Conservation (phyloP, 768 basidiomycete species). For the Agaricus bisporus region DNA sequence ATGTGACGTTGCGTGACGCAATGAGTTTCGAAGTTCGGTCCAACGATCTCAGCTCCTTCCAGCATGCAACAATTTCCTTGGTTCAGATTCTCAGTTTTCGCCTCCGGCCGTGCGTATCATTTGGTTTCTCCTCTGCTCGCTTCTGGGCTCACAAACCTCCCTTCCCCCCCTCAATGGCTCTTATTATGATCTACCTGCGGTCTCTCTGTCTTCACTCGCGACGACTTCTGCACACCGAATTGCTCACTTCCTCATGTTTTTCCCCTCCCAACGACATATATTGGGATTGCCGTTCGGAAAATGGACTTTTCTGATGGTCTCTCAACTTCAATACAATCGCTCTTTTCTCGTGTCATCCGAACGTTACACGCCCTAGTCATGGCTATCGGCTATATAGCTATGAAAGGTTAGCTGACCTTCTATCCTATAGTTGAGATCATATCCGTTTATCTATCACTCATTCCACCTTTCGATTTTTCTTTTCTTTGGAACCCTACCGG, state of each 20-base stretch:
- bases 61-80: conserved; percentile 51
- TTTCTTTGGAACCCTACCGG: conserved; percentile 6
- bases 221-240: neutral
- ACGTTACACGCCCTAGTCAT: conserved; percentile 32
- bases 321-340: too few relatives aligned
- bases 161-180: conserved; percentile 3
- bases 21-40: neutral
- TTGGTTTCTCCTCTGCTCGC: conserved; percentile 2
- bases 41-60: neutral
- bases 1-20: conserved; percentile 1
- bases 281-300: too few relatives aligned
- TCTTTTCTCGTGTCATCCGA: neutral
- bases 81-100: conserved; percentile 42
- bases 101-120: conserved; percentile 40
- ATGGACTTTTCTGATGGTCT: too few relatives aligned
- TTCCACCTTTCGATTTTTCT: conserved; percentile 5
- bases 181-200: neutral
- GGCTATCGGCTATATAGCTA: conserved; percentile 49
- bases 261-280: too few relatives aligned
- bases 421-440: conserved; percentile 11
- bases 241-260: neutral
- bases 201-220: neutral
- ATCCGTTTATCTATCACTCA: conserved; percentile 9
- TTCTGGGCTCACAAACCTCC: conserved; percentile 11
- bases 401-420: conserved; percentile 43